Conservation (phyloP, 768 basidiomycete species). For the Leccinum pellstonianum region DNA sequence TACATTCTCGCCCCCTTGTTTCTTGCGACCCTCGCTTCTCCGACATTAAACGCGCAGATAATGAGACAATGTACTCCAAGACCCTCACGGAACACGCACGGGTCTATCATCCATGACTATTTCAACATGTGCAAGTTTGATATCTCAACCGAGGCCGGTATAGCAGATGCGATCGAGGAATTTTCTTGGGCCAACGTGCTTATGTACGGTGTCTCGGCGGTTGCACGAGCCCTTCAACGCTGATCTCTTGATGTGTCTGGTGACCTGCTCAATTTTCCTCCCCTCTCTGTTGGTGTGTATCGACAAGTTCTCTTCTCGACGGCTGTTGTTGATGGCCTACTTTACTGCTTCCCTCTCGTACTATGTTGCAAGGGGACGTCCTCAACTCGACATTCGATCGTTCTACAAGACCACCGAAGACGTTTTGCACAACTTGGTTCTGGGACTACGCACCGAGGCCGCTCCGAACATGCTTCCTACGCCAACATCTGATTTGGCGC, state of each 20-base stretch:
- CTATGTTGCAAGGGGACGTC: conserved; percentile 37
- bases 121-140: conserved; percentile 48
- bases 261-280: conserved; percentile 65
- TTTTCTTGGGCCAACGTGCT: conserved; percentile 53
- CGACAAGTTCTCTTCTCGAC: conserved; percentile 24
- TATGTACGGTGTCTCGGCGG: conserved; percentile 56
- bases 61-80: conserved; percentile 32
- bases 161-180: conserved; percentile 59
- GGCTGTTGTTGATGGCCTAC: conserved; percentile 29
- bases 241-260: conserved; percentile 72
- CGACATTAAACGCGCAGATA: conserved; percentile 20
- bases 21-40: conserved; percentile 45
- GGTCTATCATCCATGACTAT: conserved; percentile 40
- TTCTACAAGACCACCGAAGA: conserved; percentile 32
- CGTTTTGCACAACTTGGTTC: conserved; percentile 34
- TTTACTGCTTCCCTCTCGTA: conserved; percentile 27
- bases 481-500: conserved; percentile 35
- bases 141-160: conserved; percentile 33
- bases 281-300: conserved; percentile 40
- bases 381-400: conserved; percentile 28
- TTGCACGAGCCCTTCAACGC: conserved; percentile 53
- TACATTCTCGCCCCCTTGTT: conserved; percentile 50
- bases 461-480: conserved; percentile 25
- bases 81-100: conserved; percentile 29
- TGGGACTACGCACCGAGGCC: conserved; percentile 24